phyloP scores from a whole-genome alignment of 139 green algal species.

The Coelastrella sp. region DNA sequence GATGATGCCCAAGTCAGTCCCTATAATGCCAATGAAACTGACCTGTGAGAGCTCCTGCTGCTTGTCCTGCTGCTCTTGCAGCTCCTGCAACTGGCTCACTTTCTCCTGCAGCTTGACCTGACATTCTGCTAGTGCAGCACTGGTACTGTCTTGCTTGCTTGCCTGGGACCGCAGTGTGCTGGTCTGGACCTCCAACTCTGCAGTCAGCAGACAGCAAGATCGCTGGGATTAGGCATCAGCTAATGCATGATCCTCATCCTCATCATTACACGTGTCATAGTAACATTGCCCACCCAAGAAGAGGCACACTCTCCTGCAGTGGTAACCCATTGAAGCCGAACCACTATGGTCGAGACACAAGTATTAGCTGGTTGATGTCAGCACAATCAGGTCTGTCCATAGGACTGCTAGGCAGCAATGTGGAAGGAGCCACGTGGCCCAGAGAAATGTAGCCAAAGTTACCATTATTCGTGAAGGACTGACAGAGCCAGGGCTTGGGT shows the following conservation, averaged over 20 bases:
- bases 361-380: too few relatives aligned
- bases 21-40: neutral
- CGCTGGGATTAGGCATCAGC: neutral
- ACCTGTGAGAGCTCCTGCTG: constrained; percentile 11
- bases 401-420: too few relatives aligned
- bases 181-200: constrained; percentile 21
- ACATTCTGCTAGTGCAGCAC: neutral
- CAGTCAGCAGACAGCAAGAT: neutral
- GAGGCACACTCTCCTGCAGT: too few relatives aligned
- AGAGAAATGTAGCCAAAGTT: too few relatives aligned
- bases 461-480: too few relatives aligned
- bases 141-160: neutral
- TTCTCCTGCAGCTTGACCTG: neutral
- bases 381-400: too few relatives aligned
- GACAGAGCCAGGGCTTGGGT: too few relatives aligned
- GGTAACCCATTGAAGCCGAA: too few relatives aligned
- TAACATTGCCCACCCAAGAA: too few relatives aligned
- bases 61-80: constrained; percentile 14
- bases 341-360: too few relatives aligned
- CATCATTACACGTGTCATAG: neutral
- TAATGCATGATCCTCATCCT: neutral
- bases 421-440: too few relatives aligned
- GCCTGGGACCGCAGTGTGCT: neutral
- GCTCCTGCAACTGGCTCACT: constrained; percentile 2
- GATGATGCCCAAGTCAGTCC: neutral